phyloP scores from a whole-genome alignment of 352 stramenopile species.

The Globisporangium irregulare region DNA sequence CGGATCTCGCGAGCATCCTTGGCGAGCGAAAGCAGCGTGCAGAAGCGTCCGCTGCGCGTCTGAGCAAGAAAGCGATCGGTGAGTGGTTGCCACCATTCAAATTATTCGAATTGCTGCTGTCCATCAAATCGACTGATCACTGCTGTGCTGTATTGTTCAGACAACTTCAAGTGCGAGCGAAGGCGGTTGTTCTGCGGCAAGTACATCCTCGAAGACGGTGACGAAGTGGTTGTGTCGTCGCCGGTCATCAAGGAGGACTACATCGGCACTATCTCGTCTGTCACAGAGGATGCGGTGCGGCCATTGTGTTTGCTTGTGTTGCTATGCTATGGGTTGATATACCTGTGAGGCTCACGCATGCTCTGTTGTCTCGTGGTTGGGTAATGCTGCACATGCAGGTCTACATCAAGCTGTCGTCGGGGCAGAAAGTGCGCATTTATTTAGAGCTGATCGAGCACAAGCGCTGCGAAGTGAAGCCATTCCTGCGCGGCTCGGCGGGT shows the following conservation, averaged over 20 bases:
- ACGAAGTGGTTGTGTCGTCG: constrained; percentile 70
- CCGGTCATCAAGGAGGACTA: constrained; percentile 68
- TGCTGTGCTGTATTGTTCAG: background rate
- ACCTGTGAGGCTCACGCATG: background rate
- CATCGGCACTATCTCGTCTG: constrained; percentile 72
- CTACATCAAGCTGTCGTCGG: constrained; percentile 61
- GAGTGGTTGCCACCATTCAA: background rate
- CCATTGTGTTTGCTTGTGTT: background rate
- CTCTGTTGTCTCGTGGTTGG: background rate
- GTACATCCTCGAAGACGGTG: constrained; percentile 77
- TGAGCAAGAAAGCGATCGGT: constrained; percentile 28
- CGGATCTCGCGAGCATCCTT: constrained; percentile 58
- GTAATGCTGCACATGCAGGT: constrained; percentile 23
- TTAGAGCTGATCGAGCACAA: constrained; percentile 48
- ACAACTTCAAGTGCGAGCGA: constrained; percentile 48
- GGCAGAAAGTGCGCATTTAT: constrained; percentile 65
- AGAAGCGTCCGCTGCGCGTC: constrained; percentile 20
- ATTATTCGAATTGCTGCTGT: background rate
- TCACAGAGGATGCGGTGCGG: constrained; percentile 62
- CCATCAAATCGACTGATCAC: background rate
- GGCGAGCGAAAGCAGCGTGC: constrained; percentile 30
- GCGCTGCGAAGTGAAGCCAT: constrained; percentile 61
- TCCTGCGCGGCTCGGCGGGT: constrained; percentile 46
- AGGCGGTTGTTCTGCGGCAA: constrained; percentile 62
- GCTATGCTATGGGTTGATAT: background rate